Base-by-base conservation (phyloP, 305 asterid species). In the Withania somnifera region DNA sequence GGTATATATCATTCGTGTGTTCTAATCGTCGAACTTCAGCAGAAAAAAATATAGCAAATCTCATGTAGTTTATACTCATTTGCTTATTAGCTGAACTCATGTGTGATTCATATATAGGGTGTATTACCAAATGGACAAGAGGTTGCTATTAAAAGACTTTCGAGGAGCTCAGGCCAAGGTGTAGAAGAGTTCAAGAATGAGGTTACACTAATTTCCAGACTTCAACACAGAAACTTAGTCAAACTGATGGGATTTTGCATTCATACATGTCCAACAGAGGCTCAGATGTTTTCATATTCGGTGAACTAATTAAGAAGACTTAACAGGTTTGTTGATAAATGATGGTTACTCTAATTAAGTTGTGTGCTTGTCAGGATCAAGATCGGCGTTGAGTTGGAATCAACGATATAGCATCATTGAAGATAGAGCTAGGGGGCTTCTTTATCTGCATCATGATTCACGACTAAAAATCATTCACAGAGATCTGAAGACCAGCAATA, bases 221-320 rank as follows among this genome's bases (percentile, higher is more conserved):
- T 80, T 60, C 78, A 80, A 51, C 83, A 64, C 58, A 69, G 83
- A 32, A 80, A 60, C 77, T 80, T 80, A 80, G 83, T 80, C 52
- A 80, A 64, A 56, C 28, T 80, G 57, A 60, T 80, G 24, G 83
- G 78, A 2, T 80, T 80, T 63, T 80, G 64, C 68, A 20, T 80
- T 64, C 75, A 28, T 64, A 64, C 78, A 80, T 80, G 83, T 40
- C 83, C 47, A 80, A 80, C 78, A 50, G 30, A 64, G 64, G 83
- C 53, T 80, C 56, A 51, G 71, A 80, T 9, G 58, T 63, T 28
- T 80, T 64, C 54, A 80, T 80, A 50, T 80, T 64, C 32, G 40
- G 78, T 80, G 11, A 45, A 38, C 75, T 64, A 63, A 7, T 80
- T 64, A 32, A 22, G 4, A 63, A 14, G 51, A 24, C 3, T 61